Conservation (phyloP, 441 rosid species). For the Oxalis stricta region DNA sequence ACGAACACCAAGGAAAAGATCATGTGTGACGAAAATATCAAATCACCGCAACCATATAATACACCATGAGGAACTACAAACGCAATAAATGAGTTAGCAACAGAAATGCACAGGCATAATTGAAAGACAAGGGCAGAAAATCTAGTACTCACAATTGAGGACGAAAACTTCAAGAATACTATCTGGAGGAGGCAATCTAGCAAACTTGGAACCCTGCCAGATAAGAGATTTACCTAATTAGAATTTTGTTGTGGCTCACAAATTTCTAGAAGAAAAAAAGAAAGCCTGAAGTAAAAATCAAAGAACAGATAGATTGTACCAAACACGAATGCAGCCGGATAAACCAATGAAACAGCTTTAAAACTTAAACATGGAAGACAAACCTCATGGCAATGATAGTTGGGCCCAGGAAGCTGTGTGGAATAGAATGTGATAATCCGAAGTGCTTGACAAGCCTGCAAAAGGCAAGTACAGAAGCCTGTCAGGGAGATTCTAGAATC, state of each 20-base stretch:
- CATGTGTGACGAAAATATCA: conserved; percentile 98
- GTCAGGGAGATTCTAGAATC: conserved; percentile 1
- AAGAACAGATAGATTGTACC: not conserved
- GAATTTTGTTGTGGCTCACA: conserved; percentile 5
- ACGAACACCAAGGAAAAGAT: conserved; percentile 92
- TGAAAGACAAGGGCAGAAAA: not conserved
- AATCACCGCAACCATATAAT: conserved; percentile 88
- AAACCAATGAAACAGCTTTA: not conserved
- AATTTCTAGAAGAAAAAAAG: not conserved
- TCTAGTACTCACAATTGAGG: conserved; percentile 55
- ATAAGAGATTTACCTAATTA: conserved; percentile 9
- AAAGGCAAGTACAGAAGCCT: conserved; percentile 3
- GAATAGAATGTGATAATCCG: conserved; percentile 87
- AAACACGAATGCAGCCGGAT: not conserved
- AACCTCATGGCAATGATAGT: conserved; percentile 98
- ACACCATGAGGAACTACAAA: conserved; percentile 87
- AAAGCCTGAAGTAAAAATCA: not conserved
- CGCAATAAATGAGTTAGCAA: conserved; percentile 14
- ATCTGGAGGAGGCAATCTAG: conserved; percentile 74
- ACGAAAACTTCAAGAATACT: conserved; percentile 56
- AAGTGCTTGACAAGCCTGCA: conserved; percentile 75
- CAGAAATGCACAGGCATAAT: conserved; percentile 5
- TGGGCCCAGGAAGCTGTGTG: conserved; percentile 98
- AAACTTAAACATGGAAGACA: conserved; percentile 1
- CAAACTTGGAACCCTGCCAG: conserved; percentile 76